These are phyloP conservation scores for Colletotrichum limetticola DNA, from an alignment of 2,329 filamentous ascomycete species.

Conservation along the genomic window DNA sequence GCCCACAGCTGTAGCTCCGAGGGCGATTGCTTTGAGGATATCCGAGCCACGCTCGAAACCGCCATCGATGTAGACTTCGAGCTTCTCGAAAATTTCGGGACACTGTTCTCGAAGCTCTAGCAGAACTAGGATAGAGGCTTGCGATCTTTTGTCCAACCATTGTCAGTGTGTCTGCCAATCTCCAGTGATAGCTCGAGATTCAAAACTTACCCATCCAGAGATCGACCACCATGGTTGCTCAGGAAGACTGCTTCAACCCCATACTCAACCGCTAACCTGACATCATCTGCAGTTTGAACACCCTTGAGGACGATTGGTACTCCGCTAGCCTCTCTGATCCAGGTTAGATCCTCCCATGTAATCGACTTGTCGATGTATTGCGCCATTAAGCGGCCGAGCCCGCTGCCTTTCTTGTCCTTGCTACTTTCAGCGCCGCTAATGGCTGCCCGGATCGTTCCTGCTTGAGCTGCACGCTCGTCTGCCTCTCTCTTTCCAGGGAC, in stretches of 20 bases:
- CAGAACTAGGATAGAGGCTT: constrained; percentile 32
- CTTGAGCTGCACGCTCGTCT: constrained; percentile 56
- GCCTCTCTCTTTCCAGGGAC: constrained; percentile 65
- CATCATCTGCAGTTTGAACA: constrained; percentile 73
- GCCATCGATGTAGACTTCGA: constrained; percentile 71
- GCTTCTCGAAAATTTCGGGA: constrained; percentile 31
- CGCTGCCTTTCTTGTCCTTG: constrained; percentile 64
- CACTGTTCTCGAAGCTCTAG: constrained; percentile 61
- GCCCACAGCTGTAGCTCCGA: constrained; percentile 72
- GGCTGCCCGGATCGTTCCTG: constrained; percentile 51
- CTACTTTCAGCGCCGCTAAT: constrained; percentile 55
- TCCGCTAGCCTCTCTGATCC: constrained; percentile 63
- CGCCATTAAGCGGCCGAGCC: constrained; percentile 55
- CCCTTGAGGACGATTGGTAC: constrained; percentile 74
- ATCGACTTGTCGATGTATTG: constrained; percentile 66
- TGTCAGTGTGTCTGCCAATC: constrained; percentile 60
- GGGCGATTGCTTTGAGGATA: constrained; percentile 76
- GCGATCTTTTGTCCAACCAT: constrained; percentile 54
- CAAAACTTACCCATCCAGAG: constrained; percentile 51
- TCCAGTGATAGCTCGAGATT: constrained; percentile 52
- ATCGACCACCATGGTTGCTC: constrained; percentile 76
- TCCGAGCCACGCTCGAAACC: constrained; percentile 74
- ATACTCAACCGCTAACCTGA: constrained; percentile 65
- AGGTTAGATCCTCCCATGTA: constrained; percentile 72
- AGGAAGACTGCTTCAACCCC: constrained; percentile 76